These are phyloP conservation scores for Lolium perenne DNA, from an alignment of 176 grass and related monocot genomes.

Conservation along the genomic window DNA sequence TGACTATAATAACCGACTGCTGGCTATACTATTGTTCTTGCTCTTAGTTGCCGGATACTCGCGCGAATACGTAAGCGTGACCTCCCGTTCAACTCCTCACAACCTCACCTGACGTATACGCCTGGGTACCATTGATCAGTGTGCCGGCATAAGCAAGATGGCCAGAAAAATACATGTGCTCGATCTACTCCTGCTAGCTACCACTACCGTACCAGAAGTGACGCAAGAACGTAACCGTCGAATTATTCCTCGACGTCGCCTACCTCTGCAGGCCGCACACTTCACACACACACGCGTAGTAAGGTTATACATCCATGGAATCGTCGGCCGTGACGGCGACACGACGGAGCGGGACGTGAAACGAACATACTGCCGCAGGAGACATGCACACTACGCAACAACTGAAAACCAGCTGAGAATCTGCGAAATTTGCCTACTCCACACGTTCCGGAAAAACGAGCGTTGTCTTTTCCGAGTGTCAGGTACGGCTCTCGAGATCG, in stretches of 20 bases:
- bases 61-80: too few species aligned
- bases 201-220: too few species aligned
- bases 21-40: too few species aligned
- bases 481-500: background rate
- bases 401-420: background rate
- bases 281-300: background rate
- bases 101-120: too few species aligned
- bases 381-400: background rate
- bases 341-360: background rate
- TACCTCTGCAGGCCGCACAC: background rate
- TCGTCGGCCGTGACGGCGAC: background rate
- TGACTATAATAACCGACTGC: too few species aligned
- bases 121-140: too few species aligned
- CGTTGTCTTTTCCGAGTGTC: background rate
- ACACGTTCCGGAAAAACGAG: background rate
- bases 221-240: background rate
- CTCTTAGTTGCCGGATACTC: too few species aligned
- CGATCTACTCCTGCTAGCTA: too few species aligned
- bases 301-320: background rate
- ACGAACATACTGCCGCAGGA: background rate
- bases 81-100: too few species aligned
- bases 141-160: too few species aligned
- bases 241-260: background rate
- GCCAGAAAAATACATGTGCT: too few species aligned
- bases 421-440: background rate